Conservation (phyloP, 805 yeast genomes). For the Vanderwaltozyma yarrowii region DNA sequence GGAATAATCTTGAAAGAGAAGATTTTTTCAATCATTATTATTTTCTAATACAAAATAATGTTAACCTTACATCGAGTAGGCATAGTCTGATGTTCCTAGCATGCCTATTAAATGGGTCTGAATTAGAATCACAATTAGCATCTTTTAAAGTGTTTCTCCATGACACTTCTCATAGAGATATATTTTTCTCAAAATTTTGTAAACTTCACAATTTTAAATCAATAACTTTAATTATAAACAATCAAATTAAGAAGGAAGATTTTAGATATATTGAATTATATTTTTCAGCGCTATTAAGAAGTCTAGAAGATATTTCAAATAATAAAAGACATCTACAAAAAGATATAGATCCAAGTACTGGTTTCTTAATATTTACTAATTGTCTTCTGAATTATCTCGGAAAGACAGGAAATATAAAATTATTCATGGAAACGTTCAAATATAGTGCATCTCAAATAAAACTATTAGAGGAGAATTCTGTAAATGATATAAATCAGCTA, state of each 20-base stretch:
- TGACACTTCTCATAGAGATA: conserved; percentile 6
- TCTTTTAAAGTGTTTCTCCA: conserved; percentile 21
- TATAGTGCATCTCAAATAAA: background rate
- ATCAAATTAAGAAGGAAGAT: conserved; percentile 11
- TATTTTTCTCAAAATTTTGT: conserved; percentile 12
- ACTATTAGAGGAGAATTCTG: background rate
- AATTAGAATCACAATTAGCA: conserved; percentile 18
- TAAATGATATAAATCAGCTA: no score
- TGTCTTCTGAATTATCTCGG: conserved; percentile 14
- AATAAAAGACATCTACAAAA: no score
- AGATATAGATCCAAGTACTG: background rate
- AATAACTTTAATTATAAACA: conserved; percentile 11
- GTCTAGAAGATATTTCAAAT: conserved; percentile 4
- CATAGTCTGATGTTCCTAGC: conserved; percentile 7
- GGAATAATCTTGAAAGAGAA: conserved; percentile 8
- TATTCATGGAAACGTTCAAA: conserved; percentile 15
- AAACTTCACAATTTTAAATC: conserved; percentile 16
- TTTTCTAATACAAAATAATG: conserved; percentile 18
- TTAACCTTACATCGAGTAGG: conserved; percentile 11
- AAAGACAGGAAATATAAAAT: conserved; percentile 11
- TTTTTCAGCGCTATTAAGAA: conserved; percentile 16
- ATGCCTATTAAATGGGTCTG: conserved; percentile 21
- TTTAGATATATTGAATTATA: conserved; percentile 12
- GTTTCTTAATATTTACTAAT: conserved; percentile 15
- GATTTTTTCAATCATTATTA: conserved; percentile 17